Conservation (phyloP, 805 yeast genomes). For the Saccharomycopsis oosterbeekiorum region DNA sequence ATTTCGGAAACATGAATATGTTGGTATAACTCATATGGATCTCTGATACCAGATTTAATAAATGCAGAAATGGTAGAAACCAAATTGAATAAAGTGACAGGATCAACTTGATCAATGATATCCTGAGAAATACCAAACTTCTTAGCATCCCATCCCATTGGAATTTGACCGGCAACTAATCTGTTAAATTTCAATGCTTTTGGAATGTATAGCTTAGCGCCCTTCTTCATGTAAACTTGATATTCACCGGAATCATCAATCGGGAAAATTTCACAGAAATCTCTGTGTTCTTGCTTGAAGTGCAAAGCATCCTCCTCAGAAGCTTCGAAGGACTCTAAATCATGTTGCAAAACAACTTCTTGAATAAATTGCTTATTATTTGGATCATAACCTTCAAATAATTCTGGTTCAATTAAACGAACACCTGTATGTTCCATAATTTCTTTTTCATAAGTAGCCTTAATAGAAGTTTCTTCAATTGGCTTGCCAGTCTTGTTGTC, state of each 20-base stretch:
- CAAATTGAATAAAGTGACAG: constrained; percentile 83
- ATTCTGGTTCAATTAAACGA: constrained; percentile 91
- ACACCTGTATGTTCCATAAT: constrained; percentile 93
- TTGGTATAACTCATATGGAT: constrained; percentile 97
- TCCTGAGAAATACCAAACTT: constrained; percentile 94
- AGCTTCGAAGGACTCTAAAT: constrained; percentile 90
- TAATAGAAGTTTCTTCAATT: constrained; percentile 90
- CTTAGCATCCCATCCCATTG: constrained; percentile 96
- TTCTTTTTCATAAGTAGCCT: constrained; percentile 80
- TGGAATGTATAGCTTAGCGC: constrained; percentile 85
- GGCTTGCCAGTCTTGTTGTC: constrained; percentile 89
- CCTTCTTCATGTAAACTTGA: constrained; percentile 83
- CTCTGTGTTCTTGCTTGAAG: constrained; percentile 90
- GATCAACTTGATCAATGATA: constrained; percentile 89
- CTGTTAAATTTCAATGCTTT: constrained; percentile 34
- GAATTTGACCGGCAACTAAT: constrained; percentile 55
- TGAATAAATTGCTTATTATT: constrained; percentile 86
- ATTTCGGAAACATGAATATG: constrained; percentile 97
- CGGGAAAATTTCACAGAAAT: constrained; percentile 83
- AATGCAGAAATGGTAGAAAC: constrained; percentile 95
- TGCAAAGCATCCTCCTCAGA: constrained; percentile 93
- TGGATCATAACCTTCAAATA: constrained; percentile 91
- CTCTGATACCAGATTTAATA: constrained; percentile 88
- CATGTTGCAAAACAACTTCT: constrained; percentile 94
- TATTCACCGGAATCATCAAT: constrained; percentile 85